Evolutionary conservation across 371 early-diverging fungal genomes (phyloP), one percentile per base, ranked within the genome.

Genomic region (Batrachochytrium dendrobatidis): DNA sequence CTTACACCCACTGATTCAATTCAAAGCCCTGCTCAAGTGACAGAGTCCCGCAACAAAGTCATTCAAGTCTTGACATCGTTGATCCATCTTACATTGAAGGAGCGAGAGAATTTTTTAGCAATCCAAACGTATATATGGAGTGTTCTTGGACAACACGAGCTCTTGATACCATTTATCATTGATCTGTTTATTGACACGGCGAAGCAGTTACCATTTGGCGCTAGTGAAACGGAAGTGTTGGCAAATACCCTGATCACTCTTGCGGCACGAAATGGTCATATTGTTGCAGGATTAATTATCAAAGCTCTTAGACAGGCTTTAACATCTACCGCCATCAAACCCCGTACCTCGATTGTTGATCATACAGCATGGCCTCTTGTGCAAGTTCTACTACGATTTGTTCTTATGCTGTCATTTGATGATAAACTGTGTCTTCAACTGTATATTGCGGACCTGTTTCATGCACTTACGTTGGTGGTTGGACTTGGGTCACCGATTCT

Each of bases 321-420:
- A 25, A 73, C 81, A 54, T 79, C 83, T 67, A 92, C 91, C 3
- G 86, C 89, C n/a, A 72, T 83, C 55, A 82, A 81, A 57, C 87
- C 88, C 29, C 82, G 82, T 20, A 67, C 84, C 22, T 74, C 79
- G 24, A 69, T 94, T 30, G 84, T 88, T 0, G 85, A 89, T 29
- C 94, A 92, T 66, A 75, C 85, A 53, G 77, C 86, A 25, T 94
- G 93, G 94, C 80, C 82, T 12, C 90, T 94, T 63, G 90, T 95
- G 58, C 86, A 89, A 0, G 87, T 89, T 8, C 72, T 94, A 50
- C 71, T 91, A 39, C 86, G 94, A 8, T 88, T 92, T 70, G 79
- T 89, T 48, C 75, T 94, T 54, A 90, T 92, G 80, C 73, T 91
- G 46, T 91, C 91, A 2, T 95, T 95, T 77, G 52, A 56, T 53